phyloP scores from a whole-genome alignment of 352 stramenopile genomes.

The Globisporangium cystogenes region DNA sequence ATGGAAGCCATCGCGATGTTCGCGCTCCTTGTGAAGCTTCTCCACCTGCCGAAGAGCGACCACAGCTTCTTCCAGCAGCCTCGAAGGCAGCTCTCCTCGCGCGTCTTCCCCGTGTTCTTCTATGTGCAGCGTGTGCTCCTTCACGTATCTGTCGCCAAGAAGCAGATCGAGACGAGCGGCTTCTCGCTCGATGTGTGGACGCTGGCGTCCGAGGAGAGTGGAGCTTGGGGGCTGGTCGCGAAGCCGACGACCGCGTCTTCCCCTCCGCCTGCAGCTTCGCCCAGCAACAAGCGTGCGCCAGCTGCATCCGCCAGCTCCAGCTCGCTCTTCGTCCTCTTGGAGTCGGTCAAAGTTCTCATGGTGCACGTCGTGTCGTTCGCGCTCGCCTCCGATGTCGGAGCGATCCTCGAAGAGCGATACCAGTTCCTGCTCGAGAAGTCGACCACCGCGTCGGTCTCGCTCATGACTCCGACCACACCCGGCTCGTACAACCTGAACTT shows the following conservation, averaged over 20 bases:
- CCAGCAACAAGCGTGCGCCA: conserved; percentile 4
- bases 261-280: neutral
- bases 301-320: neutral
- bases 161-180: conserved; percentile 23
- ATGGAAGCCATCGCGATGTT: conserved; percentile 21
- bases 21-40: conserved; percentile 21
- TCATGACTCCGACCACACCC: conserved; percentile 22
- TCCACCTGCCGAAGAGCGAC: conserved; percentile 7
- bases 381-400: conserved; percentile 8
- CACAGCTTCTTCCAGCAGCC: conserved; percentile 1
- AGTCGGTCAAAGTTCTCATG: conserved; percentile 32
- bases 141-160: conserved; percentile 25
- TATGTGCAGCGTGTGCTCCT: conserved; percentile 32
- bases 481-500: conserved; percentile 17
- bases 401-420: conserved; percentile 15
- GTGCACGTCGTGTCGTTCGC: conserved; percentile 23
- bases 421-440: conserved; percentile 18
- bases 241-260: neutral
- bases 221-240: conserved; percentile 10
- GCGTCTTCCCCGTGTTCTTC: conserved; percentile 26
- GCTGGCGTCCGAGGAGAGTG: conserved; percentile 6
- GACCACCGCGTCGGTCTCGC: conserved; percentile 16
- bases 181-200: conserved; percentile 22
- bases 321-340: conserved; percentile 27
- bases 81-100: conserved; percentile 8